A percentile compares a stretch with the other conserved stretches of the same genome.
phyloP scores from a whole-genome alignment of 2,329 filamentous ascomycete genomes.

The Epichloe elymi region DNA sequence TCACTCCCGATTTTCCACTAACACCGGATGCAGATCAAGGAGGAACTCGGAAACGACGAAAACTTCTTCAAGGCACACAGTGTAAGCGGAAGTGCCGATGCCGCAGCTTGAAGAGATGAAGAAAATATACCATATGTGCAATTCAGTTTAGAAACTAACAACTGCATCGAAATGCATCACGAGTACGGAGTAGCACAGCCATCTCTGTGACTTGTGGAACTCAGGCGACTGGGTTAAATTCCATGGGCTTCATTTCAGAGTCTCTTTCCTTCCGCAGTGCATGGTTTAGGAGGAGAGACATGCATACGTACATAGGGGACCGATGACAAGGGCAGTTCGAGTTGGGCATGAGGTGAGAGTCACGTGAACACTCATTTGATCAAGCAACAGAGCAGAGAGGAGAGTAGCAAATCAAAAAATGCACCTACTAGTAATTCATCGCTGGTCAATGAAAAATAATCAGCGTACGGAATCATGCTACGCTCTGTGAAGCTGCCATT shows the following conservation, averaged over 20 bases:
- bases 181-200: neutral
- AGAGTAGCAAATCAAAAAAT: neutral
- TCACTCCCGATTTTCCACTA: neutral
- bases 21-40: slow-evolving; percentile 57
- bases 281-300: no score
- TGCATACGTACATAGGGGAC: neutral
- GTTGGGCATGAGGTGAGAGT: neutral
- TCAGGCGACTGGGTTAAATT: neutral
- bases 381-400: neutral
- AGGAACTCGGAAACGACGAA: slow-evolving; percentile 73
- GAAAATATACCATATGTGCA: neutral
- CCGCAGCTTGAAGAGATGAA: slow-evolving; percentile 18
- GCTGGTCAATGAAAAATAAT: no score
- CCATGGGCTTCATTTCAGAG: neutral
- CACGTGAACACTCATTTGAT: neutral
- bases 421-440: neutral
- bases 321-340: neutral
- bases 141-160: neutral
- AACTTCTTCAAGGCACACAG: slow-evolving; percentile 71
- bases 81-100: slow-evolving; percentile 31
- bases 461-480: no score
- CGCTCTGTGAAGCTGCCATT: no score
- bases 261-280: neutral
- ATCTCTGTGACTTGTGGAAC: neutral
- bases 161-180: no score